A percentile compares a stretch with the other conserved stretches of the same genome.
Evolutionary conservation across 305 asterid genomes (phyloP).

Genomic region (Fraxinus sp.): DNA sequence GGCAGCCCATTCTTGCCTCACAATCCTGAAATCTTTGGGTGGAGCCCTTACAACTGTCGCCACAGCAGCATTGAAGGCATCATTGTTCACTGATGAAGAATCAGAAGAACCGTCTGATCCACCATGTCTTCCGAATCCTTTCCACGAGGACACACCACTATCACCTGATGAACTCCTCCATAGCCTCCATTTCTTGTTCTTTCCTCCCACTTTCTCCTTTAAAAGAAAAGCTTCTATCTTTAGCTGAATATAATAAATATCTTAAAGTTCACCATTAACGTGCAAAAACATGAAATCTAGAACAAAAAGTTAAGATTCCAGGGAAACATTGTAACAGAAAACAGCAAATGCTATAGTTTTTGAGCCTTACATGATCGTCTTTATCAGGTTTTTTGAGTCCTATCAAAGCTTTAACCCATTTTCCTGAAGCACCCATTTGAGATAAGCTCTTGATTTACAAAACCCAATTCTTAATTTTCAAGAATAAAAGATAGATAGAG

Average conservation of each 20-base stretch:
- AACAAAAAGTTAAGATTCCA: constrained; percentile 17
- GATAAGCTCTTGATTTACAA: constrained; percentile 20
- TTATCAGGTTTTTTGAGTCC: constrained; percentile 77
- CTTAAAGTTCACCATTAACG: not conserved
- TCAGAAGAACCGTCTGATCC: constrained; percentile 53
- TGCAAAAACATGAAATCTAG: not conserved
- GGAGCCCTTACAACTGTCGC: constrained; percentile 86
- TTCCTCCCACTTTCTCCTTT: constrained; percentile 61
- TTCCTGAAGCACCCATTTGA: constrained; percentile 82
- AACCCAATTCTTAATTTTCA: not conserved
- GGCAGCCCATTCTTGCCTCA: constrained; percentile 92
- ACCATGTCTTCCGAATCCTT: constrained; percentile 45
- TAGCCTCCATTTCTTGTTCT: constrained; percentile 80
- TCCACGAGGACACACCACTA: constrained; percentile 56
- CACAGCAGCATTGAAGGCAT: constrained; percentile 74
- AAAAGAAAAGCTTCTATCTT: not conserved
- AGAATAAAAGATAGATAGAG: constrained; percentile 13
- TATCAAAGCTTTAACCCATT: constrained; percentile 79
- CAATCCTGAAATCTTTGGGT: constrained; percentile 79
- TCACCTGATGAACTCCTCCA: constrained; percentile 72
- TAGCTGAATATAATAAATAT: not conserved
- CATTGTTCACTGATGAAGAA: constrained; percentile 53
- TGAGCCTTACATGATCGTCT: constrained; percentile 65
- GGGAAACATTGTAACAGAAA: not conserved
- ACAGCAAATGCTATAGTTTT: not conserved